Evolutionary conservation across 2,329 filamentous ascomycete species (phyloP), one percentile per base, ranked within the genome.

Genomic region (Fusarium sacchari): DNA sequence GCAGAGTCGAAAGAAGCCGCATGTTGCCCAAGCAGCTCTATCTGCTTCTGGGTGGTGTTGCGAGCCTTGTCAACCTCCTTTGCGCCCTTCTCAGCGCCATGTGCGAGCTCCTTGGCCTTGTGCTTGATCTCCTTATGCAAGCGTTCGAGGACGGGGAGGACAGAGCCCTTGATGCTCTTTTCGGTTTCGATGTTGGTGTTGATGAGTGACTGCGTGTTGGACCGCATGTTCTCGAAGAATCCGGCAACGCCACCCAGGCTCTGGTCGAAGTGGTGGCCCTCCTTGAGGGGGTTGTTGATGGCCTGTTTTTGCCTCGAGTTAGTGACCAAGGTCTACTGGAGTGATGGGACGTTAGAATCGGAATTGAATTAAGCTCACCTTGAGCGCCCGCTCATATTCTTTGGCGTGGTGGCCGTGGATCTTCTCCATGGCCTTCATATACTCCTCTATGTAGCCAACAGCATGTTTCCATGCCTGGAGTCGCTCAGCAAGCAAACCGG

Each of bases 391-490:
- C 85, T 98, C 95, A 79, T 97, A 97, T 82, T 98, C 96, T 86
- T 97, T 98, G 61, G 94, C 91, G 77, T 97, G 93, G 17, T 90
- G 88, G 80, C 91, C 92, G 80, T 98, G 92, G 66, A 94, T 87
- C 87, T 96, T 98, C 82, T 97, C 95, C 7, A 95, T 94, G 12
- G 93, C 91, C 36, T 86, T 86, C 78, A 98, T 88, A 82, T 98
- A 99, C 58, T 97, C 94, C 83, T 98, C 95, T 53, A 99, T 88
- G 80, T 97, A 96, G 64, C 88, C 94, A 71, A 95, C 94, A 69
- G 95, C 94, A 82, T 98, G 96, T 82, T 98, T 98, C 95, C 95
- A 99, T 52, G 96, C 96, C 79, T 94, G 93, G 69, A 99, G 88
- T 74, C 96, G 91, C 86, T 98, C 94, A 62, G 92, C 88, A 73